Evolutionary conservation across 805 yeast species (phyloP).

Genomic region (Priceomyces carsonii): DNA sequence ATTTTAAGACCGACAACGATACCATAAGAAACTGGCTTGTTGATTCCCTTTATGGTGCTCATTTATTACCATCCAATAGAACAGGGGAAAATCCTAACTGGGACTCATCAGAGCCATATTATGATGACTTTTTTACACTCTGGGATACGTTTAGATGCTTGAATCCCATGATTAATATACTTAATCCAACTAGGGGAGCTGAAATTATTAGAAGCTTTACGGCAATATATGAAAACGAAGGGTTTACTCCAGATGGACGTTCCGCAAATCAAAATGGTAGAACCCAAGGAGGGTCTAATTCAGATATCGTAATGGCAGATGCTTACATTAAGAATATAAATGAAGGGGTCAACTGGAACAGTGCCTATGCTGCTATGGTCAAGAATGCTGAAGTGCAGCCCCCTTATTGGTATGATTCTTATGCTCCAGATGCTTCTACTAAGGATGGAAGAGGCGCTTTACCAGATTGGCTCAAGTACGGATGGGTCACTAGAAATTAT

Average conservation of each 20-base stretch:
- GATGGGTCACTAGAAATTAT: constrained; percentile 29
- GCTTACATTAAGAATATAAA: constrained; percentile 29
- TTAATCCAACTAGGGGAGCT: constrained; percentile 24
- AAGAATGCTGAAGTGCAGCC: constrained; percentile 37
- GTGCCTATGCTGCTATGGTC: constrained; percentile 31
- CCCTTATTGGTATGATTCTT: constrained; percentile 24
- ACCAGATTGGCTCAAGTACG: constrained; percentile 31
- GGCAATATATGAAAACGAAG: constrained; percentile 30
- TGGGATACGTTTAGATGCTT: constrained; percentile 40
- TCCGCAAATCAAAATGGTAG: constrained; percentile 36
- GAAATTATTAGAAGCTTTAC: constrained; percentile 29
- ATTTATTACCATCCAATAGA: constrained; percentile 29
- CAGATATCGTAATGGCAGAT: constrained; percentile 38
- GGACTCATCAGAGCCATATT: constrained; percentile 24
- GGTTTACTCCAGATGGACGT: constrained; percentile 38
- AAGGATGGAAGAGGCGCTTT: constrained; percentile 37
- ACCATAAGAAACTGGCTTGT: constrained; percentile 16
- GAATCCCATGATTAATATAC: constrained; percentile 30
- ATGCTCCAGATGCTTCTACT: constrained; percentile 28
- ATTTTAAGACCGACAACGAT: constrained; percentile 11
- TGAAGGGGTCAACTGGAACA: constrained; percentile 25
- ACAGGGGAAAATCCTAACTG: constrained; percentile 33
- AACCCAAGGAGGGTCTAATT: constrained; percentile 39
- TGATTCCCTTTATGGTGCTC: constrained; percentile 28
- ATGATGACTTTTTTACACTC: constrained; percentile 38